These are phyloP conservation scores for Euphorbia tirucalli DNA, from an alignment of 345 rosid species.

Conservation along the genomic window DNA sequence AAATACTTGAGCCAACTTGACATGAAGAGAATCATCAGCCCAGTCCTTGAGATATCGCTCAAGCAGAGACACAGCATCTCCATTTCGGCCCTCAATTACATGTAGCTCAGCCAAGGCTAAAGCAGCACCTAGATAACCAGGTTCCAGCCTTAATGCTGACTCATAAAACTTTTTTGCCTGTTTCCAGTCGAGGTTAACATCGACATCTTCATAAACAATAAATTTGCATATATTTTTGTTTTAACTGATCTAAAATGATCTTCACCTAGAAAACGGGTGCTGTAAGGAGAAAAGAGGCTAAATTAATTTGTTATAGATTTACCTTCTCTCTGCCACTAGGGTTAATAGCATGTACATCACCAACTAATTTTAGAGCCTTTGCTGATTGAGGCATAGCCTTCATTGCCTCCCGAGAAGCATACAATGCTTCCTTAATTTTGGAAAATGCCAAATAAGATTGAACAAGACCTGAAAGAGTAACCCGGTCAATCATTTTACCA, in stretches of 20 bases:
- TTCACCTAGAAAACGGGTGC: no score
- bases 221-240: not conserved
- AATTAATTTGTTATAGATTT: slow-evolving; percentile 9
- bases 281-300: not conserved
- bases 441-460: slow-evolving; percentile 87
- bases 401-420: slow-evolving; percentile 97
- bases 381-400: slow-evolving; percentile 99
- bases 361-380: slow-evolving; percentile 89
- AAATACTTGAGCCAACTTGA: slow-evolving; percentile 94
- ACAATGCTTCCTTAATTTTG: slow-evolving; percentile 88
- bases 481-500: slow-evolving; percentile 18
- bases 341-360: slow-evolving; percentile 92
- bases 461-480: slow-evolving; percentile 70
- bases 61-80: slow-evolving; percentile 92
- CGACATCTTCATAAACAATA: slow-evolving; percentile 10
- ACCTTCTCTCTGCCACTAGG: slow-evolving; percentile 97
- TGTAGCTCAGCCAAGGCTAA: slow-evolving; percentile 96
- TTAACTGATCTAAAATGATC: not conserved
- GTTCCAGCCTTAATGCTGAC: slow-evolving; percentile 91
- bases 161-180: slow-evolving; percentile 97
- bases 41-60: slow-evolving; percentile 93
- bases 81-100: slow-evolving; percentile 80
- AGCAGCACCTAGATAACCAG: slow-evolving; percentile 94
- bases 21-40: slow-evolving; percentile 98
- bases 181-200: slow-evolving; percentile 17